Conservation (phyloP, 1,284 basidiomycete genomes). For the Malassezia sp. region DNA sequence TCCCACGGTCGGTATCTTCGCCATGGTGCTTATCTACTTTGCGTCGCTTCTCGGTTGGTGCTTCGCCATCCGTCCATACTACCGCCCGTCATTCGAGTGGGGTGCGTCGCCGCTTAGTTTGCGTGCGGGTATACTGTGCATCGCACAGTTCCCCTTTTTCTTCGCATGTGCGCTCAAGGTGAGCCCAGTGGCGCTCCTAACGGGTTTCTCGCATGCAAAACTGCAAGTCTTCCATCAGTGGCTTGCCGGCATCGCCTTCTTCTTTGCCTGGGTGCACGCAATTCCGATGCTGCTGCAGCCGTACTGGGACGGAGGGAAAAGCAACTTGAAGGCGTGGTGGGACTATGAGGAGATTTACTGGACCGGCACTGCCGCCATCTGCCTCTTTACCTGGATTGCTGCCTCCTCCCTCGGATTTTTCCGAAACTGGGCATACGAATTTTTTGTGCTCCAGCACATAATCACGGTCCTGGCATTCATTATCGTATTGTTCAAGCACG, state of each 20-base stretch:
- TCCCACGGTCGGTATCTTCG: no score
- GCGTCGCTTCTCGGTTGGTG: background rate
- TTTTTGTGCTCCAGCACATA: constrained; percentile 35
- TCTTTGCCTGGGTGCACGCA: constrained; percentile 32
- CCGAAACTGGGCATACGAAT: constrained; percentile 32
- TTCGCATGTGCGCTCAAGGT: constrained; percentile 28
- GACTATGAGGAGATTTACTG: constrained; percentile 23
- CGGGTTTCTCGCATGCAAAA: constrained; percentile 28
- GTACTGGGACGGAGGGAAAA: constrained; percentile 21
- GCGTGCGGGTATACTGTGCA: constrained; percentile 30
- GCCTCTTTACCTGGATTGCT: constrained; percentile 23
- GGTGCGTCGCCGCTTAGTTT: constrained; percentile 26
- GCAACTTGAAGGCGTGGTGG: constrained; percentile 11
- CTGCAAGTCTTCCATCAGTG: constrained; percentile 43
- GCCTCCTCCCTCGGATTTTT: constrained; percentile 16
- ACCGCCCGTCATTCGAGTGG: background rate
- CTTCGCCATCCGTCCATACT: background rate
- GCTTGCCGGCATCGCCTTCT: constrained; percentile 28
- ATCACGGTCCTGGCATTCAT: constrained; percentile 26
- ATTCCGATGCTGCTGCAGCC: constrained; percentile 34
- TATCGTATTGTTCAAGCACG: constrained; percentile 7
- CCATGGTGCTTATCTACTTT: no score
- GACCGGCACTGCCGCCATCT: constrained; percentile 29
- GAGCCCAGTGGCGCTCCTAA: constrained; percentile 31
- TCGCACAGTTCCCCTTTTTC: constrained; percentile 33